phyloP scores from a whole-genome alignment of 2,329 filamentous ascomycete genomes.

The Colletotrichum destructivum region DNA sequence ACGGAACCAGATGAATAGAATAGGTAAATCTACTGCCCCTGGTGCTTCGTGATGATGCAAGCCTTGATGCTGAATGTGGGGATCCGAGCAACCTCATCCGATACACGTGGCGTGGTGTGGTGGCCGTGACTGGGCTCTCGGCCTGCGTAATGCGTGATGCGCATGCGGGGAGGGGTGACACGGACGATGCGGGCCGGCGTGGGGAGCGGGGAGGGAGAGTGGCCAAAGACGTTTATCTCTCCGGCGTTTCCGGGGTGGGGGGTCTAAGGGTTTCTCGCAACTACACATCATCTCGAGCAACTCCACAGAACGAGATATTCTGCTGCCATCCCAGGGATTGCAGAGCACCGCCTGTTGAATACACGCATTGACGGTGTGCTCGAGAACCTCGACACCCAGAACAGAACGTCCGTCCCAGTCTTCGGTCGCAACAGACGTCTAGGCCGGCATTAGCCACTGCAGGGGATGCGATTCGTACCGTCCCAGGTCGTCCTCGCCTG shows the following conservation, averaged over 20 bases:
- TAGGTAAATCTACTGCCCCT: background rate
- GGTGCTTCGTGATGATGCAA: too few species aligned
- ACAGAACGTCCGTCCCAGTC: too few species aligned
- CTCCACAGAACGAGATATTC: background rate
- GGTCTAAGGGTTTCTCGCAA: background rate
- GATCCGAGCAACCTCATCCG: constrained; percentile 1
- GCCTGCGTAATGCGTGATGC: constrained; percentile 10
- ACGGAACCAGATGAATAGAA: constrained; percentile 18
- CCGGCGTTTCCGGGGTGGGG: background rate
- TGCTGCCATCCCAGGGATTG: too few species aligned
- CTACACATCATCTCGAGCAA: background rate
- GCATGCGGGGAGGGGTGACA: background rate
- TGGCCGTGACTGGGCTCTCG: background rate
- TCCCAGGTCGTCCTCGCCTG: background rate
- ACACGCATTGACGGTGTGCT: too few species aligned
- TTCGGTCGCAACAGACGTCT: background rate
- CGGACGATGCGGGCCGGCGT: constrained; percentile 3
- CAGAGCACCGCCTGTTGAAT: too few species aligned
- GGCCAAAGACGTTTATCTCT: background rate
- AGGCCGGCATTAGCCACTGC: background rate
- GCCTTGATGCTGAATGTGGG: background rate
- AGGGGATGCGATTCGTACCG: background rate
- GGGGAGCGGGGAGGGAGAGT: background rate
- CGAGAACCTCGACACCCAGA: too few species aligned
- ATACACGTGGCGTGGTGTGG: background rate